Base-by-base conservation (phyloP, 257 asterid species). In the Ehretia macrophylla region DNA sequence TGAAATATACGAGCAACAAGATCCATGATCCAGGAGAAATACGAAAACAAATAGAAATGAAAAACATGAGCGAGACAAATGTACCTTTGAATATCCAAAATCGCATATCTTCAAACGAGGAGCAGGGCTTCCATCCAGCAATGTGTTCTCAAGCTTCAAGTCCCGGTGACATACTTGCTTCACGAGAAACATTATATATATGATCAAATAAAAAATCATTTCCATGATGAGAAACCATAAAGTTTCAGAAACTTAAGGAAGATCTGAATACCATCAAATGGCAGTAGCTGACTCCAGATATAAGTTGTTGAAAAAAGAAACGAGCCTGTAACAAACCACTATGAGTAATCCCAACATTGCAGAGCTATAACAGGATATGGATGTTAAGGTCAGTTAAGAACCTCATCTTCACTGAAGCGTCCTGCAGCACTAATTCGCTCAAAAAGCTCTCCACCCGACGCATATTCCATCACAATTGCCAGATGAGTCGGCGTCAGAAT, bases 231-330 rank as follows among this genome's bases (percentile, higher is more conserved):
- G 14, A n/a, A 47, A 60, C 18, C 16, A 45, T 32, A 11, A 52
- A 51, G n/a, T 60, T 73, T n/a, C 44, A 32, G 37, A 58, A 55
- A 37, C 51, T 16, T 44, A 48, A 47, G 39, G 12, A 51, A 40
- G 56, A 61, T 47, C 62, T 17, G 55, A 27, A 60, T 84, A 82
- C 95, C 95, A 86, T 86, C 8, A 95, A 75, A 59, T 89, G 95
- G 66, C 95, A 89, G 76, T 82, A 89, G 81, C 95, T 89, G 79
- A 89, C 95, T 68, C 97, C 97, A 60, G 97, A 89, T 77, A 89
- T 82, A 72, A 89, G 94, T 61, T 89, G 97, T 73, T 89, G 97
- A 56, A 86, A 89, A 63, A 89, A 89, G 85, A 84, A 89, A 27
- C 97, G 87, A 60, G 94, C 97, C 97, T 89, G 86, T 65, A 67